Percentiles rank a stretch among this genome's conserved stretches.
Evolutionary conservation across 345 rosid genomes (phyloP).

Genomic region (Eucalyptus leucophloia): DNA sequence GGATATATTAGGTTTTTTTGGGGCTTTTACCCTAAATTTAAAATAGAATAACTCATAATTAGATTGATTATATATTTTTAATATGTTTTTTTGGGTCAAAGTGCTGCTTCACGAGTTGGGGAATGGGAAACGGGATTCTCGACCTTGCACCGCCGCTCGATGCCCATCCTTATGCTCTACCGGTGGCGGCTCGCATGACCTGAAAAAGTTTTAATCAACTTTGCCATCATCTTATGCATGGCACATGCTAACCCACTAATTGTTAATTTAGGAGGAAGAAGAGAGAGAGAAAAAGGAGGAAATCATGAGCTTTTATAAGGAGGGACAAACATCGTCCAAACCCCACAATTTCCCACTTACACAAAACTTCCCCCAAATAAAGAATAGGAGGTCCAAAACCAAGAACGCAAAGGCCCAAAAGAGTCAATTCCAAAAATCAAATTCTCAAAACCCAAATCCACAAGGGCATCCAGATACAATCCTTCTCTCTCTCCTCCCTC

Average conservation of each 20-base stretch:
- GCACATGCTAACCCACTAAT: not conserved
- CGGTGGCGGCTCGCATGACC: not conserved
- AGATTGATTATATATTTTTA: not conserved
- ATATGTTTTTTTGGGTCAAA: not conserved
- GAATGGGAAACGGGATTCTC: not conserved
- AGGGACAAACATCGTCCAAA: not conserved
- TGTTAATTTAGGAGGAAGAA: not conserved
- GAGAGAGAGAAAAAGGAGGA: not conserved
- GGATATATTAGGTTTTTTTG: too few species aligned
- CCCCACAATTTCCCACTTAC: too few species aligned
- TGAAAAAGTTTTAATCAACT: not conserved
- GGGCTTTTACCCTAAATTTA: not conserved
- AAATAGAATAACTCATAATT: not conserved
- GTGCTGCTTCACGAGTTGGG: not conserved
- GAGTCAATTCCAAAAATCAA: constrained; percentile 9
- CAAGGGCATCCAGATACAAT: not conserved
- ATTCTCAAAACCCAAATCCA: not conserved
- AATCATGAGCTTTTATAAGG: not conserved
- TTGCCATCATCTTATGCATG: not conserved
- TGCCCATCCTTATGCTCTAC: not conserved
- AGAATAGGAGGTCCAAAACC: not conserved
- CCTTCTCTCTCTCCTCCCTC: not conserved
- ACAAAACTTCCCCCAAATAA: too few species aligned
- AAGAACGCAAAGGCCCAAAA: not conserved
- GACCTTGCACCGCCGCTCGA: not conserved